Evolutionary conservation across 371 early-diverging fungal species (phyloP), one percentile per base, ranked within the genome.

Genomic region (Circinella minor): DNA sequence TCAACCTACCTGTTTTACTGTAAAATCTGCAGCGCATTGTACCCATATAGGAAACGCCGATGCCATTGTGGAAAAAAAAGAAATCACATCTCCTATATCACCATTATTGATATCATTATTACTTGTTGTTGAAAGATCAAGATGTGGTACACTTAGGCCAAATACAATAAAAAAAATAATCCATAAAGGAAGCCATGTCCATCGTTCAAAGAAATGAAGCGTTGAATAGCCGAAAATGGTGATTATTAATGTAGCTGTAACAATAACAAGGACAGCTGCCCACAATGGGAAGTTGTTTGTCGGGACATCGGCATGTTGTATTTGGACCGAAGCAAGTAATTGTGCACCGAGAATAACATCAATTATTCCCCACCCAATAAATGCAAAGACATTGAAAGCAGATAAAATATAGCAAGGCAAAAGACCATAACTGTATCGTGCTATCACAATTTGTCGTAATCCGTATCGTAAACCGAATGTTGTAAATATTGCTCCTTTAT

Each of bases 11-110:
- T 61, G 61, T 37, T 37, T 61, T n/a, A 38, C 36, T 66, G 76
- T 74, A 64, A 77, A 77, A 68, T 80, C 81, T 18, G 81, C 65
- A 11, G 78, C 78, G 48, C 61, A 66, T 7, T 76, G 64, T 27
- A 69, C 68, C 81, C 81, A 80, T 39, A 63, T 63, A 13, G 76
- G 74, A 18, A 72, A 60, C 34, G 71, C 76, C n/a, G 70, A 78
- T 7, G 74, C 78, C 39, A 74, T 70, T 17, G 77, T 62, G 18
- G 72, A 37, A n/a, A 73, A 69, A 11, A 62, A 59, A 4, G 66
- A 66, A 14, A 66, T 4, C 14, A 66, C 27, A 15, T 48, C 66
- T 8, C 66, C 66, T 37, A 57, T 37, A 36, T 57, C 66, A 4
- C 20, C 36, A 15, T 14, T 46, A 36, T 37, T 37, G 36, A 9